Conservation (phyloP, 2,329 filamentous ascomycete species). For the Calycina marina region DNA sequence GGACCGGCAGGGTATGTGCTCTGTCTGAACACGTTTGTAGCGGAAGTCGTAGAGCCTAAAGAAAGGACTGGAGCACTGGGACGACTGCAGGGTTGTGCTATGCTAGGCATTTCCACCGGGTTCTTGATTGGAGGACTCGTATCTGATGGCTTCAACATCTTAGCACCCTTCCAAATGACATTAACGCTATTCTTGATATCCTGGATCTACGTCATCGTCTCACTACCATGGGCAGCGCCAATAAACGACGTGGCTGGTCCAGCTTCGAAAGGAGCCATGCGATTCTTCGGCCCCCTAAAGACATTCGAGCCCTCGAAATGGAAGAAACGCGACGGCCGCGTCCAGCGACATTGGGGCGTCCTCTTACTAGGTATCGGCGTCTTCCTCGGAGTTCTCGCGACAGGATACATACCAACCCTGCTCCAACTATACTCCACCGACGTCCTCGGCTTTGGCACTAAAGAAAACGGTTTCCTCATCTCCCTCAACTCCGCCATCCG, state of each 20-base stretch:
- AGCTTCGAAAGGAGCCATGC: slow-evolving; percentile 27
- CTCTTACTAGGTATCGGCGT: slow-evolving; percentile 50
- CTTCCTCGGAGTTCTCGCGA: slow-evolving; percentile 53
- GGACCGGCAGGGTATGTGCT: slow-evolving; percentile 57
- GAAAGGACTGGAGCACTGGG: slow-evolving; percentile 51
- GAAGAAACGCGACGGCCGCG: slow-evolving; percentile 32
- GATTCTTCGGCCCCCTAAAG: slow-evolving; percentile 48
- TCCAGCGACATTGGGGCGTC: slow-evolving; percentile 43
- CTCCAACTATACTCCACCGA: slow-evolving; percentile 33
- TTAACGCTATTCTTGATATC: slow-evolving; percentile 37
- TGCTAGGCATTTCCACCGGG: slow-evolving; percentile 50
- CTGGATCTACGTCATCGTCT: slow-evolving; percentile 26
- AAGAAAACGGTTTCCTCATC: slow-evolving; percentile 30
- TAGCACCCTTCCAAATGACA: slow-evolving; percentile 49
- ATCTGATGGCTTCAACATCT: slow-evolving; percentile 47
- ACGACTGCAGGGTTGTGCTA: slow-evolving; percentile 48
- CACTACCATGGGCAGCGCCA: slow-evolving; percentile 34
- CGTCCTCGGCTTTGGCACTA: slow-evolving; percentile 28
- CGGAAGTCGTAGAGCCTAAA: slow-evolving; percentile 45
- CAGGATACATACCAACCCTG: slow-evolving; percentile 50
- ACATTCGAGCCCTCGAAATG: slow-evolving; percentile 45
- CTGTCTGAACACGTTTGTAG: slow-evolving; percentile 52
- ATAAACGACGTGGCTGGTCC: slow-evolving; percentile 24
- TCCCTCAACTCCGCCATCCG: slow-evolving; percentile 29
- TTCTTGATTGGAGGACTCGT: slow-evolving; percentile 51